Evolutionary conservation across 2,329 filamentous ascomycete genomes (phyloP).

Genomic region (Clarireedia monteithiana): DNA sequence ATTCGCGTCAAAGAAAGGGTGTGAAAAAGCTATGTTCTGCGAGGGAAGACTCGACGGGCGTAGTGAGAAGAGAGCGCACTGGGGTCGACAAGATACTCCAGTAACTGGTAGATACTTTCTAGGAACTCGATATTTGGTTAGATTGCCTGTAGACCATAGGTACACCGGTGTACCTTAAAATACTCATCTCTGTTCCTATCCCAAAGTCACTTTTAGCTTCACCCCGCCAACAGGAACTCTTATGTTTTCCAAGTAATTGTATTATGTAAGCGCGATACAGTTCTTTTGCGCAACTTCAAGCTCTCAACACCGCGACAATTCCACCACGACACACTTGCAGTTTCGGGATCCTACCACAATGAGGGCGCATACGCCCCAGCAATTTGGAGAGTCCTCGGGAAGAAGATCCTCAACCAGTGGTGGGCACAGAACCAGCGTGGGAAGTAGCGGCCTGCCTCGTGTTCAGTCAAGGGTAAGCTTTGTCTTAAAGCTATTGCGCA

Average conservation of each 20-base stretch:
- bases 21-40: no score
- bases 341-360: conserved; percentile 13
- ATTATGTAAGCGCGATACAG: not conserved
- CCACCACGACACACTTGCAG: not conserved
- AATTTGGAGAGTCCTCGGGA: conserved; percentile 17
- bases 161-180: no score
- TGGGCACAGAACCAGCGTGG: conserved; percentile 23
- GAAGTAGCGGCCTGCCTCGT: conserved; percentile 24
- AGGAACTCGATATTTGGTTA: no score
- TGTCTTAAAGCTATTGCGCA: not conserved
- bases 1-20: no score
- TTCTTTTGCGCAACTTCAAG: not conserved
- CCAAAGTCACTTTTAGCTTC: not conserved
- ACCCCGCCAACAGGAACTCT: conserved; percentile 14
- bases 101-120: no score
- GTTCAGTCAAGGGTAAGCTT: conserved; percentile 24
- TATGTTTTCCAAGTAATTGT: conserved; percentile 11
- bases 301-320: conserved; percentile 5
- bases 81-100: no score
- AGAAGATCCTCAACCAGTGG: conserved; percentile 21
- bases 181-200: no score
- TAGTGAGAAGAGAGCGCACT: no score
- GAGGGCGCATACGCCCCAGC: conserved; percentile 26
- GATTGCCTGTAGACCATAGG: no score
- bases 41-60: no score